Evolutionary conservation across 2,329 filamentous ascomycete genomes (phyloP).

Genomic region (Endothia cerciana): DNA sequence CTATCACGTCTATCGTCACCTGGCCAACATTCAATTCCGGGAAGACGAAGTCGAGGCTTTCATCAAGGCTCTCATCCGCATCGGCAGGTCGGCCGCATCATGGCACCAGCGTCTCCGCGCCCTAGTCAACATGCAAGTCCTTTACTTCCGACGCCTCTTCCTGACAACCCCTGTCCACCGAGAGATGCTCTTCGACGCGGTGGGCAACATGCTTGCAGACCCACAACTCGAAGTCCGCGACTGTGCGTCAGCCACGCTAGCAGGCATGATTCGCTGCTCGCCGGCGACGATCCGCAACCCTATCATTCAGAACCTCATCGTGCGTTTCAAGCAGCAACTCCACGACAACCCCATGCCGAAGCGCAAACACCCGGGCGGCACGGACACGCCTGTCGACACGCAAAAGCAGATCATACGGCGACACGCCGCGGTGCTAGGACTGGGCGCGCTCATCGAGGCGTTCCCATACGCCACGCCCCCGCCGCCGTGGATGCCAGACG

Average conservation of each 20-base stretch:
- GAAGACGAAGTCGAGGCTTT: conserved; percentile 84
- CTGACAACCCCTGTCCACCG: conserved; percentile 76
- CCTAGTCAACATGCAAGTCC: conserved; percentile 97
- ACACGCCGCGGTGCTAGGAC: conserved; percentile 88
- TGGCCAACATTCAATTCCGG: conserved; percentile 93
- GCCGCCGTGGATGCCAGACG: conserved; percentile 90
- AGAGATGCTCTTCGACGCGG: conserved; percentile 81
- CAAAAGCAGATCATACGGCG: conserved; percentile 79
- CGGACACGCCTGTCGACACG: conserved; percentile 70
- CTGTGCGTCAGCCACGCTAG: conserved; percentile 88
- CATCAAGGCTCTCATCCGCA: conserved; percentile 82
- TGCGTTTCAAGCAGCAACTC: conserved; percentile 79
- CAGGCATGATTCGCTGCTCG: conserved; percentile 97
- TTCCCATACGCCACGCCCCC: conserved; percentile 96
- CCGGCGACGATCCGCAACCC: conserved; percentile 77
- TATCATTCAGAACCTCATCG: conserved; percentile 75
- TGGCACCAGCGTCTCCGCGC: conserved; percentile 97
- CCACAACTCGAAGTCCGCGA: conserved; percentile 91
- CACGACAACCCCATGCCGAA: conserved; percentile 86
- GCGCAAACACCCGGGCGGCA: conserved; percentile 63
- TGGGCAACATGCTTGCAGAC: conserved; percentile 95
- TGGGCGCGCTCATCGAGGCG: conserved; percentile 89
- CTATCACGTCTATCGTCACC: conserved; percentile 94
- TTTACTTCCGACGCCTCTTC: conserved; percentile 97
- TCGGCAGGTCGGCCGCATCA: conserved; percentile 80